A percentile compares a stretch with the other conserved stretches of the same genome.
Evolutionary conservation across 176 grass and related monocot species (phyloP).

Genomic region (Triticum monococcum): DNA sequence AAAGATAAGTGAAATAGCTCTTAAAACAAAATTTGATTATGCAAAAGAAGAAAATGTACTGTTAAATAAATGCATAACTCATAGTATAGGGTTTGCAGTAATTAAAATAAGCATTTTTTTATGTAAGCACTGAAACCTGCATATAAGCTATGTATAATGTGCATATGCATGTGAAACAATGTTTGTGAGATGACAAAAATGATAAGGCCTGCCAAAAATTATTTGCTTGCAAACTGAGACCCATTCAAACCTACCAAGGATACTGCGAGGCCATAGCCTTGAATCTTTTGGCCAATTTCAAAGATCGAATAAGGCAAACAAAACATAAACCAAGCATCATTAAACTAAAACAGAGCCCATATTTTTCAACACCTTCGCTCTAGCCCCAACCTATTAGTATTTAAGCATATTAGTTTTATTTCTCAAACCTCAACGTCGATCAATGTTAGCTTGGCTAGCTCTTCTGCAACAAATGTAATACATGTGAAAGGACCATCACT

Average conservation of each 20-base stretch:
- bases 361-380: conserved; percentile 8
- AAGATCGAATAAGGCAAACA: not conserved
- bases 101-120: conserved; percentile 14
- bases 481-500: not conserved
- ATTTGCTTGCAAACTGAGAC: not conserved
- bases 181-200: not conserved
- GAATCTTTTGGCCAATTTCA: not conserved
- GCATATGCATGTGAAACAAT: conserved; percentile 11
- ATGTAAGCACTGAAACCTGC: not conserved
- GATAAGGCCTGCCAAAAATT: not conserved
- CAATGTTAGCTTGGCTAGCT: not conserved
- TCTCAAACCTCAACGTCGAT: not conserved
- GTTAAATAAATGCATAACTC: conserved; percentile 4
- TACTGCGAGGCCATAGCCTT: not conserved
- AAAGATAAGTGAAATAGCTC: conserved; percentile 56
- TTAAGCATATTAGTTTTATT: not conserved
- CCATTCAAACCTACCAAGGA: not conserved
- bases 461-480: not conserved
- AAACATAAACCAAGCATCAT: not conserved
- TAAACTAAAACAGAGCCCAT: not conserved
- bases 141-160: not conserved
- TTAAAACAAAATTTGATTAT: conserved; percentile 23
- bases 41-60: not conserved
- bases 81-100: not conserved
- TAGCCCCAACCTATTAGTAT: not conserved